Evolutionary conservation across 306 rosid genomes (phyloP), one percentile per base, ranked within the genome.

Genomic region (Vigna radiata): DNA sequence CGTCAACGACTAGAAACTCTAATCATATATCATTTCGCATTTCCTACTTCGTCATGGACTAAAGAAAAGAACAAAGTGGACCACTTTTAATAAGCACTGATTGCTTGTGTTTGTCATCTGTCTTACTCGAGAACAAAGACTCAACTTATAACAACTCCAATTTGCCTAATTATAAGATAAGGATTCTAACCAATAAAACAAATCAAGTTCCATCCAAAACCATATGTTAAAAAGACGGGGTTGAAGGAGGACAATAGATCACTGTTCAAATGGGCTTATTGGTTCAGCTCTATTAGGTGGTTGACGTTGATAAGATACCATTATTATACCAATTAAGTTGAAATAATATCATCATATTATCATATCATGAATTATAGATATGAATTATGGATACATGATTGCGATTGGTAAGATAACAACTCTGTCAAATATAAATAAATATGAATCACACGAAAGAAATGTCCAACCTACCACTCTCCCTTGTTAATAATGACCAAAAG

Each of bases 1-100:
- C 11, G 50, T 16, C 79, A 63, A 36, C 25, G 17, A 36, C 29
- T 52, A 23, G 29, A 14, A 52, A 65, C 49, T 37, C 31, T 18
- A 82, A 65, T 79, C 73, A 48, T 46, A 70, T 29, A 81, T 76
- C 68, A 62, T 54, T 54, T 54, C 60, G 11, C 23, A 44, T 76
- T 70, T 37, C 56, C 36, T 10, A 50, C 21, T 25, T 12, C 39
- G 23, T n/a, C 16, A 44, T 31, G 66, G 60, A 75, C 52, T 43
- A 72, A 70, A 7, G 68, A 58, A 65, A 58, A 65, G 29, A 55
- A 19, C 14, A 16, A 16, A 48, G 54, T 13, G 63, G 82, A 55
- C 48, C 74, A 21, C 70, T 70, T 76, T 59, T 71, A 47, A 73
- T 41, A 54, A 29, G 49, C 12, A 33, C 69, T 60, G 54, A 44